Evolutionary conservation across 768 basidiomycete genomes (phyloP).

Genomic region (Strobilomyces dryophilus): DNA sequence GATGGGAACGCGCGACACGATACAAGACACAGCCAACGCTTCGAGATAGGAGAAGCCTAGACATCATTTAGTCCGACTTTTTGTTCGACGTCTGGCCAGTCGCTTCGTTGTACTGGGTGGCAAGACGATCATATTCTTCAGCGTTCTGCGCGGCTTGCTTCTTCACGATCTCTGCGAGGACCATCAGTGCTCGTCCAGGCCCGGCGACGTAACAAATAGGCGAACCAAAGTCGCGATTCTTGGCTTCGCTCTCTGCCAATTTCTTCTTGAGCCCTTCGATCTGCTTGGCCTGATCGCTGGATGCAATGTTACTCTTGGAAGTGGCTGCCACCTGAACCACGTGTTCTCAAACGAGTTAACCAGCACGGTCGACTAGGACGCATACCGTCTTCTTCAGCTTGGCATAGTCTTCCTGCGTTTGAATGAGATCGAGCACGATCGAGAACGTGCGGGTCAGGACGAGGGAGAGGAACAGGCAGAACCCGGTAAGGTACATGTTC

Average conservation of each 20-base stretch:
- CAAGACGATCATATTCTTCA: conserved; percentile 77
- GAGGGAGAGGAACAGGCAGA: conserved; percentile 93
- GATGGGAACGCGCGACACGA: not conserved
- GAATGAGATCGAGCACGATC: conserved; percentile 87
- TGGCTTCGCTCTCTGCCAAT: conserved; percentile 52
- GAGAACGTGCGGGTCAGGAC: conserved; percentile 91
- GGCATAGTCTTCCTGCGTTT: conserved; percentile 83
- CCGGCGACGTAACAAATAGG: conserved; percentile 8
- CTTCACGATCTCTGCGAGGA: conserved; percentile 64
- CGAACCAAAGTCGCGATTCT: conserved; percentile 63
- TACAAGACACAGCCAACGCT: not conserved
- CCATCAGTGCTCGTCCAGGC: not conserved
- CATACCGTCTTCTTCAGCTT: conserved; percentile 66
- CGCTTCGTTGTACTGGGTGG: conserved; percentile 68
- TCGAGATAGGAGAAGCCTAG: not conserved
- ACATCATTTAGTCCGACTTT: conserved; percentile 48
- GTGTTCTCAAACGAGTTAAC: not conserved
- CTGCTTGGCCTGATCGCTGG: conserved; percentile 33
- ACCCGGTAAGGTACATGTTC: conserved; percentile 90
- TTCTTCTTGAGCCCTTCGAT: conserved; percentile 68
- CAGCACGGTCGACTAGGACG: not conserved
- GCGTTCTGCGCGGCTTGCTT: conserved; percentile 78
- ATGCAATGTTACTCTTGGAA: conserved; percentile 27
- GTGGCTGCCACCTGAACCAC: conserved; percentile 30
- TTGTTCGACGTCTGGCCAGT: conserved; percentile 62